Base-by-base conservation (phyloP, 768 basidiomycete species). In the Infundibulicybe gibba region DNA sequence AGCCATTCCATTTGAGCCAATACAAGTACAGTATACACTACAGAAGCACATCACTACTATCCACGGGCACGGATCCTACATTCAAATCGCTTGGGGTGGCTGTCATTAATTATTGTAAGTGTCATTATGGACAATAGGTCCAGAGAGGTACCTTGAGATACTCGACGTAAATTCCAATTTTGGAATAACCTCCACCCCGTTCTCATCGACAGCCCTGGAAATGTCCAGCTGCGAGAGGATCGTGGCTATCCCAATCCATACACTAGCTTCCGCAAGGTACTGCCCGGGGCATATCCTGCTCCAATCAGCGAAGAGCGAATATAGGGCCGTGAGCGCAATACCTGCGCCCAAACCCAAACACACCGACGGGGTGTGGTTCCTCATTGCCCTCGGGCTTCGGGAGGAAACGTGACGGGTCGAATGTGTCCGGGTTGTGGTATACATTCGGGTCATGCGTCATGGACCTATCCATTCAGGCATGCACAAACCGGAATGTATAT, bases 191-290 rank as follows among this genome's bases (percentile, higher is more conserved):
- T 54, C 50, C 13, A 30, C 21, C 2, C 51, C 53, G n/a, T 44
- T 19, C 15, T 52, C 39, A 32, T 63, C 62, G 15, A 67, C 50
- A 1, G 56, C 49, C 41, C 64, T 68, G 3, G 63, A 56, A 37
- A 70, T 59, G 13, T 67, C 47, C 10, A 69, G 60, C 5, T 45
- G 61, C 0, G 69, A 64, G 0, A 70, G 41, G 12, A 69, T 61
- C 60, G 61, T 66, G 0, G 57, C 69, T 3, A 54, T 51, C 0
- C 57, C 66, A 21, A 69, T 56, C 65, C 65, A 69, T 5, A 66
- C 32, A 1, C 59, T 68, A 6, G 60, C 64, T 20, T 68, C 68
- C 2, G 69, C 67, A 38, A 70, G 47, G 43, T 68, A 52, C 50
- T 63, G 4, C 1, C 68, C 66, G 54, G 47, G 52, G 25, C 54